phyloP scores from a whole-genome alignment of 2,329 filamentous ascomycete genomes.

The Trichoderma sp. region DNA sequence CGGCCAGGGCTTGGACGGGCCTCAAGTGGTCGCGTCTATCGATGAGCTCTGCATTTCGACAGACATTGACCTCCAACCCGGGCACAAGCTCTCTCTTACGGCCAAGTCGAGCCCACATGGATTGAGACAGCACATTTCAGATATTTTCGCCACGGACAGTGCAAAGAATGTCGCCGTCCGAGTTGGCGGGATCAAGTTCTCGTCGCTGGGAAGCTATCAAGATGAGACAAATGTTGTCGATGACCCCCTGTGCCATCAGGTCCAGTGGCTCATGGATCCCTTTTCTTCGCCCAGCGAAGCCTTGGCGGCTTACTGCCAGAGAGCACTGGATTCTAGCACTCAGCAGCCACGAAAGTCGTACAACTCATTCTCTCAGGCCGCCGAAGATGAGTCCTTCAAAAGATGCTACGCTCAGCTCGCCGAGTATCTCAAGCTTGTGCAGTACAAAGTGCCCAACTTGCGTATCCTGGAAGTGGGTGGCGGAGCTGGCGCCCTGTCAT shows the following conservation, averaged over 20 bases:
- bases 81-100: slow-evolving; percentile 18
- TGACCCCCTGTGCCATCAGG: slow-evolving; percentile 15
- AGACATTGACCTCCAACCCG: slow-evolving; percentile 22
- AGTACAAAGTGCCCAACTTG: slow-evolving; percentile 41
- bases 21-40: slow-evolving; percentile 22
- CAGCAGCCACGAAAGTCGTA: background rate
- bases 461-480: slow-evolving; percentile 45
- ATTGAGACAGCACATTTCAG: slow-evolving; percentile 24
- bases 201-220: slow-evolving; percentile 20
- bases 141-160: slow-evolving; percentile 6
- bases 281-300: slow-evolving; percentile 12
- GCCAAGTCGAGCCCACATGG: slow-evolving; percentile 12
- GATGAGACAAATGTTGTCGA: background rate
- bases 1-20: slow-evolving; percentile 10
- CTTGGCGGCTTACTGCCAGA: slow-evolving; percentile 14
- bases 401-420: slow-evolving; percentile 26
- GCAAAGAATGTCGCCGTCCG: background rate
- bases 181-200: slow-evolving; percentile 24
- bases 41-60: slow-evolving; percentile 27
- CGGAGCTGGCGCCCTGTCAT: slow-evolving; percentile 41
- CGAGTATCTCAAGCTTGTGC: slow-evolving; percentile 27
- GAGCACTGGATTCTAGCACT: background rate
- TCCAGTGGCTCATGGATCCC: slow-evolving; percentile 25
- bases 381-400: slow-evolving; percentile 18
- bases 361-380: slow-evolving; percentile 8